phyloP scores from a whole-genome alignment of 768 basidiomycete genomes.

The Multifurca ochricompacta region DNA sequence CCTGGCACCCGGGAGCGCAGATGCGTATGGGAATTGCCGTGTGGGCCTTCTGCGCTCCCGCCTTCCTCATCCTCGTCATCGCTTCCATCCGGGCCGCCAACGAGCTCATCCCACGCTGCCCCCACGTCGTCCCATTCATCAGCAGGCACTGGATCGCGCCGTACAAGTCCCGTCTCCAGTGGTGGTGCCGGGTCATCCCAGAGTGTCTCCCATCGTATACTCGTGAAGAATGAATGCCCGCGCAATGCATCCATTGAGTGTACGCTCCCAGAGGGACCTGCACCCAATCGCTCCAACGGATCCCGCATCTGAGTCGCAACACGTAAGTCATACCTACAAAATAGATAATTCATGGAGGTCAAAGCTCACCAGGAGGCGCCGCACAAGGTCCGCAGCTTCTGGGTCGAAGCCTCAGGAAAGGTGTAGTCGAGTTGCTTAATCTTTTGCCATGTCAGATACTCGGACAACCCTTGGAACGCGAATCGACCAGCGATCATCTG shows the following conservation, averaged over 20 bases:
- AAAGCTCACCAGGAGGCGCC: constrained; percentile 59
- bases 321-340: not conserved
- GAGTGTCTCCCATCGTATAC: constrained; percentile 52
- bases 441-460: constrained; percentile 93
- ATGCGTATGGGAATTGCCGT: not conserved
- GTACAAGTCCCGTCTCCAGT: constrained; percentile 50
- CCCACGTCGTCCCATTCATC: constrained; percentile 46
- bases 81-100: constrained; percentile 22
- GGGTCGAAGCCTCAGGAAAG: constrained; percentile 83
- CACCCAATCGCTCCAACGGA: constrained; percentile 53
- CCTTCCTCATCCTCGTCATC: constrained; percentile 19
- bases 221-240: constrained; percentile 52
- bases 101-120: constrained; percentile 41
- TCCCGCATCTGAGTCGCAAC: constrained; percentile 27
- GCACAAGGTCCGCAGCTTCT: constrained; percentile 73
- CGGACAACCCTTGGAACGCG: constrained; percentile 84
- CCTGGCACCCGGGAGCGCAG: not conserved
- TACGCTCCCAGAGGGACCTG: constrained; percentile 34
- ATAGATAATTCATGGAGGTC: not conserved
- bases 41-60: constrained; percentile 2
- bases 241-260: constrained; percentile 43
- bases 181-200: constrained; percentile 59
- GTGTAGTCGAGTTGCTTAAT: constrained; percentile 83
- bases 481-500: constrained; percentile 90
- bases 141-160: constrained; percentile 32